Percentiles rank a stretch among this genome's conserved stretches.
These are phyloP conservation scores for Boletus barrowsii DNA, from an alignment of 768 basidiomycete genomes.

Conservation along the genomic window DNA sequence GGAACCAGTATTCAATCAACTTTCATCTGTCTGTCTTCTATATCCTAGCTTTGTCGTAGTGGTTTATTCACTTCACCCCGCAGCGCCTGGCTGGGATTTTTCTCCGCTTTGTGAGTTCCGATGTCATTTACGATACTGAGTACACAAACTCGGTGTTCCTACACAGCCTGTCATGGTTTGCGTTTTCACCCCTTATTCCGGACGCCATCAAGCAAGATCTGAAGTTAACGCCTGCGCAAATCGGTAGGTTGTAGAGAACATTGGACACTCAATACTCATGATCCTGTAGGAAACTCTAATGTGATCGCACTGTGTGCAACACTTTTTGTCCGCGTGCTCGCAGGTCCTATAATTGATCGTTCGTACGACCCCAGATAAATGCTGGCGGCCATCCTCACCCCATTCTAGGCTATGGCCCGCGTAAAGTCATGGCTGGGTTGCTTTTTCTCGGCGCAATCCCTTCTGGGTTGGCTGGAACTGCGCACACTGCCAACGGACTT, in stretches of 20 bases:
- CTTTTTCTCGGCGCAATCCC: constrained; percentile 6
- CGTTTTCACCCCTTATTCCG: constrained; percentile 59
- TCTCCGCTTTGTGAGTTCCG: constrained; percentile 5
- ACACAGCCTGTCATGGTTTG: constrained; percentile 47
- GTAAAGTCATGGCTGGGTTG: constrained; percentile 6
- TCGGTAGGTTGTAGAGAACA: constrained; percentile 29
- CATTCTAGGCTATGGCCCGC: constrained; percentile 5
- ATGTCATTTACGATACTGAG: background rate
- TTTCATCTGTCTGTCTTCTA: constrained; percentile 5
- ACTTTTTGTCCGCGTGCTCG: constrained; percentile 43
- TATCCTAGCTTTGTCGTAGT: background rate
- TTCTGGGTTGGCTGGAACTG: constrained; percentile 26
- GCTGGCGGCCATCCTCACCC: background rate
- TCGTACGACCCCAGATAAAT: constrained; percentile 1
- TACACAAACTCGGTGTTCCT: background rate
- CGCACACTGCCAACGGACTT: constrained; percentile 38
- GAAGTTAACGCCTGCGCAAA: constrained; percentile 43
- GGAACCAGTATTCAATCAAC: constrained; percentile 7
- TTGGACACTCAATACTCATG: background rate
- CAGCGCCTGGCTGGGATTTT: constrained; percentile 5
- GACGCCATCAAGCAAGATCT: constrained; percentile 54
- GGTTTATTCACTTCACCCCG: background rate
- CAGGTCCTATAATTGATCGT: constrained; percentile 51
- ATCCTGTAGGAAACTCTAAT: constrained; percentile 43
- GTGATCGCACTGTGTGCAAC: constrained; percentile 47